Percentiles rank a stretch among this genome's conserved stretches.
phyloP scores from a whole-genome alignment of 495 filamentous ascomycete species.

The Penicillium ucsense region DNA sequence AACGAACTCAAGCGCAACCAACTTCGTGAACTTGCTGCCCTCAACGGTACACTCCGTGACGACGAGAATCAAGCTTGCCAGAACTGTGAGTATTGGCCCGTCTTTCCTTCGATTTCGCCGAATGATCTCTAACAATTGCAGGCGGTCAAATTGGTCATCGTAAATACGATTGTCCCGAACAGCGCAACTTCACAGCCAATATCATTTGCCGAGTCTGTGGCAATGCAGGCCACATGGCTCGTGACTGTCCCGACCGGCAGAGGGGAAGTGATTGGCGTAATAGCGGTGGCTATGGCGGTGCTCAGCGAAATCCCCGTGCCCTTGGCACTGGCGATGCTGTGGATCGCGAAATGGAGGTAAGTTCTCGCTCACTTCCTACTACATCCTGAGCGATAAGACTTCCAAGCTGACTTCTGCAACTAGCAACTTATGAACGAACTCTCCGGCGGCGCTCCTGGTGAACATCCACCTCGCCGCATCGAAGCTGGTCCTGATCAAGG shows the following conservation, averaged over 20 bases:
- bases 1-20: conserved; percentile 98
- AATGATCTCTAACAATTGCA: conserved; percentile 15
- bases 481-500: conserved; percentile 66
- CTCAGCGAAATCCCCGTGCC: conserved; percentile 45
- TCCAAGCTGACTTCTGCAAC: conserved; percentile 19
- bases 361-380: conserved; percentile 10
- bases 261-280: conserved; percentile 89
- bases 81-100: conserved; percentile 60
- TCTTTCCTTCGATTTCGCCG: background rate
- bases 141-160: conserved; percentile 95
- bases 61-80: conserved; percentile 99
- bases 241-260: conserved; percentile 88
- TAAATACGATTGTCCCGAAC: conserved; percentile 97
- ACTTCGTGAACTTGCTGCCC: conserved; percentile 88
- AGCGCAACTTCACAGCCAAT: conserved; percentile 94
- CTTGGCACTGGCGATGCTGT: conserved; percentile 74
- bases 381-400: no score
- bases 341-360: conserved; percentile 89
- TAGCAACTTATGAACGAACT: conserved; percentile 98
- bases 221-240: conserved; percentile 85
- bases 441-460: conserved; percentile 60
- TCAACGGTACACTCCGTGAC: conserved; percentile 96
- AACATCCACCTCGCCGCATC: conserved; percentile 66
- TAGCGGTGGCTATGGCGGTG: conserved; percentile 31
- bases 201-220: conserved; percentile 99